phyloP scores from a whole-genome alignment of 805 yeast species.

The Teunomyces pallodes region DNA sequence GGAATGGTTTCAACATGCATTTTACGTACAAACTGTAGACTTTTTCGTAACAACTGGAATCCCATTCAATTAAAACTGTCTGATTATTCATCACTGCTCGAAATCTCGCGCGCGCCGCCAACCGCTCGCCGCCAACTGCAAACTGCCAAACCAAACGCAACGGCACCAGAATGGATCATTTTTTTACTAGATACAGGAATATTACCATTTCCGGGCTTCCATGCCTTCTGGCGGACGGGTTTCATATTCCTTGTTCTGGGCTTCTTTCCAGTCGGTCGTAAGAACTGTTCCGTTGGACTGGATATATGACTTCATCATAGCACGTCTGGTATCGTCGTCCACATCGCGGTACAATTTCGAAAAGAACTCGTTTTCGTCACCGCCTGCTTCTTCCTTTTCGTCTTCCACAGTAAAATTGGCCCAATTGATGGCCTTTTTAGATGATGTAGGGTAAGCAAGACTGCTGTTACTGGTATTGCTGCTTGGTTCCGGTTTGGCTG shows the following conservation, averaged over 20 bases:
- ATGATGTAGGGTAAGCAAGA: conserved; percentile 58
- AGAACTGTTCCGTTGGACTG: conserved; percentile 93
- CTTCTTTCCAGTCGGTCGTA: conserved; percentile 93
- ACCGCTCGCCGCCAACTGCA: no score
- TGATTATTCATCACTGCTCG: background rate
- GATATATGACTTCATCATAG: conserved; percentile 95
- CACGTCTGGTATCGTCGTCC: conserved; percentile 83
- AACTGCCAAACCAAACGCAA: background rate
- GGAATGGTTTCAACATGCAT: conserved; percentile 85
- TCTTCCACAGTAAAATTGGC: conserved; percentile 46
- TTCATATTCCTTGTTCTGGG: conserved; percentile 60
- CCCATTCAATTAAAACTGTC: background rate
- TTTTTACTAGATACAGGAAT: background rate
- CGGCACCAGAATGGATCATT: background rate
- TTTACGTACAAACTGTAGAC: conserved; percentile 25
- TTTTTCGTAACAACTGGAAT: background rate
- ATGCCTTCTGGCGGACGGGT: conserved; percentile 74
- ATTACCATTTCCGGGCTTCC: conserved; percentile 53
- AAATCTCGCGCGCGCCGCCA: background rate
- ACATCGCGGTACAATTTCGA: conserved; percentile 70
- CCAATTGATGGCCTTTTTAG: conserved; percentile 70
- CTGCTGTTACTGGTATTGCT: conserved; percentile 3
- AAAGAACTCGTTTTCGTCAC: conserved; percentile 67
- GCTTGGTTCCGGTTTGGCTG: background rate
- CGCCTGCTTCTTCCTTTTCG: conserved; percentile 44